Evolutionary conservation across 2,329 filamentous ascomycete species (phyloP).

Genomic region (Pseudonectria foliicola): DNA sequence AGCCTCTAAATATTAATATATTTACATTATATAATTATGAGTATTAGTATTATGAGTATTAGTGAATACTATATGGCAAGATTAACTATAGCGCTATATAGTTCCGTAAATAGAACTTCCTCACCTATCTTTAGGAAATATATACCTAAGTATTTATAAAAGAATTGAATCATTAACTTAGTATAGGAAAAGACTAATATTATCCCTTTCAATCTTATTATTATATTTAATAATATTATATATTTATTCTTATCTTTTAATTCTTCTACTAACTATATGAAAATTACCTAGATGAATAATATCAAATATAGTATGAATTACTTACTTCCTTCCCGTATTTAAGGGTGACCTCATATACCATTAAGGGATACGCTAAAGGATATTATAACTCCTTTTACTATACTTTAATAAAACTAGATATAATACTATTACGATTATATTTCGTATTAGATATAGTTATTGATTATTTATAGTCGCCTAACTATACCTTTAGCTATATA

Average conservation of each 20-base stretch:
- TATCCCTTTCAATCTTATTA: too few species aligned
- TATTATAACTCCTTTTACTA: too few species aligned
- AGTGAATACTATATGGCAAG: slow-evolving; percentile 1
- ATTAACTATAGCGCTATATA: slow-evolving; percentile 1
- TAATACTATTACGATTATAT: slow-evolving; percentile 1
- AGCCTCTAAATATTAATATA: slow-evolving; percentile 1
- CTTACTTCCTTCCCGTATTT: too few species aligned
- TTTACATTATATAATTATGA: slow-evolving; percentile 4
- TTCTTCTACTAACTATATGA: too few species aligned
- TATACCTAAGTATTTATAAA: slow-evolving; percentile 2
- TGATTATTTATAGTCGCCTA: not conserved
- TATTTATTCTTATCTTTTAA: not conserved
- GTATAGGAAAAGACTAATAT: too few species aligned
- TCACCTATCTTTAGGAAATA: not conserved
- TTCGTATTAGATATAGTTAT: not conserved
- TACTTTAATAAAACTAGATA: not conserved
- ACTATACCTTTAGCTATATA: not conserved
- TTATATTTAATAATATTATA: not conserved
- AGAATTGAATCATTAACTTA: too few species aligned
- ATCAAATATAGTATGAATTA: too few species aligned
- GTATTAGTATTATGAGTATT: slow-evolving; percentile 3
- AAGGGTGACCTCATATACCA: too few species aligned
- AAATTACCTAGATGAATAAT: too few species aligned
- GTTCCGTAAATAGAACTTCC: slow-evolving; percentile 1
- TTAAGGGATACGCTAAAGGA: too few species aligned